A percentile compares a stretch with the other conserved stretches of the same genome.
These are phyloP conservation scores for Cyberlindnera euphorbiae DNA, from an alignment of 805 yeast genomes.

Conservation along the genomic window DNA sequence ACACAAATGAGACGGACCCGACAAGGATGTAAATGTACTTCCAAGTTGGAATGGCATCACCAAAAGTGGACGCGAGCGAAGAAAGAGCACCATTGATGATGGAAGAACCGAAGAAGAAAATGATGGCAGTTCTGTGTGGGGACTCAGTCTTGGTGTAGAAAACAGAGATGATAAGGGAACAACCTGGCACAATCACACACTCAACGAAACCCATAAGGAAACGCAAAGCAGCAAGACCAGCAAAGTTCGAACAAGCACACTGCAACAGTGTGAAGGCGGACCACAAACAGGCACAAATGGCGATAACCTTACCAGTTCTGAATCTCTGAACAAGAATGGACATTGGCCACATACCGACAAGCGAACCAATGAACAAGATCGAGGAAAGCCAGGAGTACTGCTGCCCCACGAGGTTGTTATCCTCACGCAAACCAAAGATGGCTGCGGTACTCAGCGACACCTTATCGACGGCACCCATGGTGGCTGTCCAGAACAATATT, in stretches of 20 bases:
- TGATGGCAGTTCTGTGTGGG: constrained; percentile 39
- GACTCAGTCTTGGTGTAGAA: constrained; percentile 35
- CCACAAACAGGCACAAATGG: constrained; percentile 22
- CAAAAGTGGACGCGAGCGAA: constrained; percentile 37
- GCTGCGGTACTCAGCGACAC: constrained; percentile 40
- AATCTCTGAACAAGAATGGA: constrained; percentile 25
- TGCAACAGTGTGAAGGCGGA: constrained; percentile 20
- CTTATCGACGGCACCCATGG: constrained; percentile 41
- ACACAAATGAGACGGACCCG: constrained; percentile 42
- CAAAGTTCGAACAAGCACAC: constrained; percentile 34
- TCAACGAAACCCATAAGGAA: constrained; percentile 43
- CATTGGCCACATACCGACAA: constrained; percentile 37
- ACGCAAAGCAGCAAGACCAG: constrained; percentile 37
- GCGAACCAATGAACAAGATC: constrained; percentile 38
- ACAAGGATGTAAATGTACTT: constrained; percentile 44
- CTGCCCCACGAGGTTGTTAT: constrained; percentile 36
- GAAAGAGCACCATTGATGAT: constrained; percentile 33
- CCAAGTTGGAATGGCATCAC: constrained; percentile 37
- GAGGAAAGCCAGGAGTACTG: constrained; percentile 38
- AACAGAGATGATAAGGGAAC: constrained; percentile 38
- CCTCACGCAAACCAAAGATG: constrained; percentile 38
- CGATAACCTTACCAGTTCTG: constrained; percentile 22
- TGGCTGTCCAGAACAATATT: constrained; percentile 30
- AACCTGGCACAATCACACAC: constrained; percentile 35
- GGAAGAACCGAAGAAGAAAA: constrained; percentile 36